Percentiles rank a stretch among this genome's conserved stretches.
Conservation (phyloP, 1,284 basidiomycete species). For the Ceratorhiza oryzae-sativae region DNA sequence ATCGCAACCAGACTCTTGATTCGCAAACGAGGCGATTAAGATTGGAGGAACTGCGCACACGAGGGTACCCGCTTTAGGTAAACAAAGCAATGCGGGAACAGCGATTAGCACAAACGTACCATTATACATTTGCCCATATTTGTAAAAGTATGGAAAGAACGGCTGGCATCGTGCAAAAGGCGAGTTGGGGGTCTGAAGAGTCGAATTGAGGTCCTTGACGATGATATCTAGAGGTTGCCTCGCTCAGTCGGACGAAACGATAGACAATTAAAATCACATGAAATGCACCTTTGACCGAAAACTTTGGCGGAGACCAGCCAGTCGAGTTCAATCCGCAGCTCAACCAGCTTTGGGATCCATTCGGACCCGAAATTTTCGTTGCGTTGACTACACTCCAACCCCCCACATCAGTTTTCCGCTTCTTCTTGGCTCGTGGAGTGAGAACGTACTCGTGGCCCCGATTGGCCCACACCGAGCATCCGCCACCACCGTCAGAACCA, state of each 20-base stretch:
- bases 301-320: slow-evolving; percentile 66
- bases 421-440: not conserved
- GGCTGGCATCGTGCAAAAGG: slow-evolving; percentile 69
- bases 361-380: slow-evolving; percentile 66
- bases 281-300: slow-evolving; percentile 55
- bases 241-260: not conserved
- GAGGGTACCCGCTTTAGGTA: slow-evolving; percentile 1
- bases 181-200: slow-evolving; percentile 58
- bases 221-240: slow-evolving; percentile 51
- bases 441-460: slow-evolving; percentile 58
- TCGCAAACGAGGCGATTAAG: slow-evolving; percentile 82
- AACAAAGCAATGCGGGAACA: not conserved
- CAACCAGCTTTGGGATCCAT: slow-evolving; percentile 77
- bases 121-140: slow-evolving; percentile 62
- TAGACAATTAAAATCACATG: not conserved
- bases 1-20: slow-evolving; percentile 82
- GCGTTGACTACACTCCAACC: slow-evolving; percentile 54
- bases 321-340: slow-evolving; percentile 72
- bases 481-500: slow-evolving; percentile 40
- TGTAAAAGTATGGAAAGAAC: slow-evolving; percentile 67
- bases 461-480: slow-evolving; percentile 54
- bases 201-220: slow-evolving; percentile 60
- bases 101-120: slow-evolving; percentile 51
- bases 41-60: slow-evolving; percentile 64
- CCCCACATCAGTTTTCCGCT: slow-evolving; percentile 10